A percentile compares a stretch with the other conserved stretches of the same genome.
Evolutionary conservation across 768 basidiomycete species (phyloP).

Genomic region (Suillus tomentosus): DNA sequence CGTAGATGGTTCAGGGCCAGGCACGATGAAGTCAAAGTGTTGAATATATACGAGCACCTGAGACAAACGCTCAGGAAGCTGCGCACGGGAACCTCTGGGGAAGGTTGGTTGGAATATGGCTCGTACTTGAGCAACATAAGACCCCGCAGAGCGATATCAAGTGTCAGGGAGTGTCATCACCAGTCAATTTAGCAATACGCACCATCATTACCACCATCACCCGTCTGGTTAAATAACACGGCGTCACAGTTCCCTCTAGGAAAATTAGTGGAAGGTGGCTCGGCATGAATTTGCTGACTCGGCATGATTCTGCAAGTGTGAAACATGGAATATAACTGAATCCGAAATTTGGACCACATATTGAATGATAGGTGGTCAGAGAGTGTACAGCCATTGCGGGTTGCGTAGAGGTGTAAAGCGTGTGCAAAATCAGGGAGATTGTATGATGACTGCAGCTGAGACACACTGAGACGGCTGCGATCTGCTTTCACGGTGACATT

Average conservation of each 20-base stretch:
- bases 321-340: slow-evolving; percentile 28
- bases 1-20: too few relatives aligned
- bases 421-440: neutral
- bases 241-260: neutral
- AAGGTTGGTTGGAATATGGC: too few relatives aligned
- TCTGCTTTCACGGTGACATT: neutral
- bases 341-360: slow-evolving; percentile 24
- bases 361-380: neutral
- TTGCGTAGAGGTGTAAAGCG: neutral
- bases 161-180: too few relatives aligned
- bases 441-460: neutral
- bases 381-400: neutral
- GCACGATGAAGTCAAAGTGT: too few relatives aligned
- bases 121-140: too few relatives aligned
- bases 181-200: neutral
- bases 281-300: slow-evolving; percentile 8
- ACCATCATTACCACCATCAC: neutral
- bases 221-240: neutral
- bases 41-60: too few relatives aligned
- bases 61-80: too few relatives aligned
- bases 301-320: slow-evolving; percentile 21
- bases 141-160: too few relatives aligned
- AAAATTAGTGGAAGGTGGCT: neutral
- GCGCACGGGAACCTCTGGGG: too few relatives aligned
- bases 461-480: neutral